These are phyloP conservation scores for Entomortierella parvispora DNA, from an alignment of 192 early-diverging fungal genomes.

Conservation along the genomic window DNA sequence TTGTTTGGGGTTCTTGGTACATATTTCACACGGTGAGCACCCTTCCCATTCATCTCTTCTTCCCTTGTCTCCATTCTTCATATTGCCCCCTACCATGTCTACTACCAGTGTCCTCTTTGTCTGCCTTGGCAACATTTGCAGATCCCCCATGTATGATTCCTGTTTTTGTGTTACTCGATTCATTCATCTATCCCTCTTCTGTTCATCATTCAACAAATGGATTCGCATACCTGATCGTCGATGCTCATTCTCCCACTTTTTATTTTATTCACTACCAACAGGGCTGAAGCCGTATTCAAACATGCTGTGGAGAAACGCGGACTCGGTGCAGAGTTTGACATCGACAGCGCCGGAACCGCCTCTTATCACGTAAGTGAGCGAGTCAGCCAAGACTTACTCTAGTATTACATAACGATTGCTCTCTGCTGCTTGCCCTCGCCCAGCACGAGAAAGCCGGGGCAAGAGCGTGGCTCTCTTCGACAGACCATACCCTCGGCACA, in stretches of 20 bases:
- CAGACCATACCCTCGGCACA: too few species aligned
- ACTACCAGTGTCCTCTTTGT: conserved; percentile 66
- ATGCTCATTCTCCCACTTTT: neutral
- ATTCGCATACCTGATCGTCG: too few species aligned
- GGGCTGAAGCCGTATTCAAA: conserved; percentile 95
- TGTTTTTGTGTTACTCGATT: neutral
- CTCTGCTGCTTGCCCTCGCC: too few species aligned
- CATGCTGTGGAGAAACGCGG: conserved; percentile 70
- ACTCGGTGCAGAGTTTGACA: conserved; percentile 65
- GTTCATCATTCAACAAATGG: neutral
- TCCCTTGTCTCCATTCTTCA: neutral
- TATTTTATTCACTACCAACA: conserved; percentile 29
- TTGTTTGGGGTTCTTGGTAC: too few species aligned
- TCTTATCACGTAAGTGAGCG: conserved; percentile 83
- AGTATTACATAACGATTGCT: too few species aligned
- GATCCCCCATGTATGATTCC: conserved; percentile 56
- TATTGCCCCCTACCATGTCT: neutral
- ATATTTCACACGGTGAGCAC: too few species aligned
- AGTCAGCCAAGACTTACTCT: too few species aligned
- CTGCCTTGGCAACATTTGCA: conserved; percentile 88
- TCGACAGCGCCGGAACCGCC: conserved; percentile 91
- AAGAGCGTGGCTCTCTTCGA: too few species aligned
- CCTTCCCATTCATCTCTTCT: too few species aligned
- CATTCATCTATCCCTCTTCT: neutral
- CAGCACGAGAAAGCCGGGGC: too few species aligned